These are phyloP conservation scores for Peterozyma xylosa DNA, from an alignment of 805 yeast species.

Conservation along the genomic window DNA sequence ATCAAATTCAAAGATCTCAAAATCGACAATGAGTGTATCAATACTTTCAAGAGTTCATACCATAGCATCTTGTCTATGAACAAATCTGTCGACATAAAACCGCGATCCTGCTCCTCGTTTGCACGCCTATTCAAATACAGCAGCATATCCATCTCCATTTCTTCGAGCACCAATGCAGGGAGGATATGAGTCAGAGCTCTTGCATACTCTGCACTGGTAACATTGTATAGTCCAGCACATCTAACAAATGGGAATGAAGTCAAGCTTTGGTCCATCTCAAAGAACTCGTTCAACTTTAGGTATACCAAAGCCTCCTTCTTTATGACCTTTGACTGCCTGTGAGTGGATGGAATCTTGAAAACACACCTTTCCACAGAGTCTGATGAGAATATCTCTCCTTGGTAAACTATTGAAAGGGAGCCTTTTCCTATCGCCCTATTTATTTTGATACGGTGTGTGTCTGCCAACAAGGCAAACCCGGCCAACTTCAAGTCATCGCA, in stretches of 20 bases:
- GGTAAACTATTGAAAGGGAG: neutral
- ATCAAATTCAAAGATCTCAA: constrained; percentile 23
- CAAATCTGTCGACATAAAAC: constrained; percentile 1
- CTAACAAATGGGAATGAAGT: constrained; percentile 18
- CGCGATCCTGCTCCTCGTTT: too few species aligned
- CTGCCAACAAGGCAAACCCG: neutral
- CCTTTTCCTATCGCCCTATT: neutral
- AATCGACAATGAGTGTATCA: constrained; percentile 18
- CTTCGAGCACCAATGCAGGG: constrained; percentile 20
- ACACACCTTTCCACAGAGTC: neutral
- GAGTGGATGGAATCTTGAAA: constrained; percentile 1
- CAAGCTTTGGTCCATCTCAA: neutral
- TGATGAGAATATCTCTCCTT: neutral
- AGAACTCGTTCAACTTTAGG: neutral
- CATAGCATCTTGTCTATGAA: constrained; percentile 19
- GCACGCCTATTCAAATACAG: constrained; percentile 11
- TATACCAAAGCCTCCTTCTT: constrained; percentile 4
- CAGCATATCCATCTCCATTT: constrained; percentile 20
- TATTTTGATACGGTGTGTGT: neutral
- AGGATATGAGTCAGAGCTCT: constrained; percentile 7
- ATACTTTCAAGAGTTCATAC: constrained; percentile 23
- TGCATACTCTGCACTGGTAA: constrained; percentile 1
- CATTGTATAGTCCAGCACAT: constrained; percentile 15
- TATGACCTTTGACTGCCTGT: neutral
- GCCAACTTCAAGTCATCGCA: constrained; percentile 2